Evolutionary conservation across 2,329 filamentous ascomycete species (phyloP).

Genomic region (Cladosporium sp.): DNA sequence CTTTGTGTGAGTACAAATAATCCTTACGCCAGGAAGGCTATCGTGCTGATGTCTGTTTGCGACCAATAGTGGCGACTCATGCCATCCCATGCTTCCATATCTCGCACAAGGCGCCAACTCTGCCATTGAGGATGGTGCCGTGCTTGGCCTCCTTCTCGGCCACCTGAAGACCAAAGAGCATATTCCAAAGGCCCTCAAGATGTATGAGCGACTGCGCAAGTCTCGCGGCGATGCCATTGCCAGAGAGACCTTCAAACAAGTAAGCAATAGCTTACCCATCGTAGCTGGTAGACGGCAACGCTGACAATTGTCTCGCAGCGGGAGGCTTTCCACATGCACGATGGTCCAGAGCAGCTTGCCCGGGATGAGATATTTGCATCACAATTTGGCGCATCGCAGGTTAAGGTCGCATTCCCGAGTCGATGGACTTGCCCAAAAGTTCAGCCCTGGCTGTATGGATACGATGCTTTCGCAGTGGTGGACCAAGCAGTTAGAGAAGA

Average conservation of each 20-base stretch:
- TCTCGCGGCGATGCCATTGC: slow-evolving; percentile 49
- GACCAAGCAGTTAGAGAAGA: slow-evolving; percentile 14
- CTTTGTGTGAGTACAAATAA: slow-evolving; percentile 23
- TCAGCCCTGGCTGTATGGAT: slow-evolving; percentile 59
- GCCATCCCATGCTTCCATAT: slow-evolving; percentile 61
- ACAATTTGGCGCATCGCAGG: slow-evolving; percentile 48
- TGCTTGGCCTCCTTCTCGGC: slow-evolving; percentile 44
- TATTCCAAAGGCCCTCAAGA: slow-evolving; percentile 33
- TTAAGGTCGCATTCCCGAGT: slow-evolving; percentile 57
- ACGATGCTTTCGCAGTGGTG: slow-evolving; percentile 54
- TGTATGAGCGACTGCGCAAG: slow-evolving; percentile 44
- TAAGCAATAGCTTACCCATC: not conserved
- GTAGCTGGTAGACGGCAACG: not conserved
- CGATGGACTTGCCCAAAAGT: slow-evolving; percentile 50
- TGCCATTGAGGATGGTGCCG: slow-evolving; percentile 62
- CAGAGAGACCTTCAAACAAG: slow-evolving; percentile 49
- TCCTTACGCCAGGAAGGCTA: not conserved
- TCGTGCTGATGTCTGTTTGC: slow-evolving; percentile 9
- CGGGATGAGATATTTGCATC: slow-evolving; percentile 54
- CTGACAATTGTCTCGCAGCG: slow-evolving; percentile 28
- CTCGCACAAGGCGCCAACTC: slow-evolving; percentile 64
- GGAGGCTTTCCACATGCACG: slow-evolving; percentile 34
- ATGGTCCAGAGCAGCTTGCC: slow-evolving; percentile 53
- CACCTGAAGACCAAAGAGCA: slow-evolving; percentile 38
- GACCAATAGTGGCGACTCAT: slow-evolving; percentile 49